phyloP scores from a whole-genome alignment of 495 filamentous ascomycete species.

The Neurospora africana region DNA sequence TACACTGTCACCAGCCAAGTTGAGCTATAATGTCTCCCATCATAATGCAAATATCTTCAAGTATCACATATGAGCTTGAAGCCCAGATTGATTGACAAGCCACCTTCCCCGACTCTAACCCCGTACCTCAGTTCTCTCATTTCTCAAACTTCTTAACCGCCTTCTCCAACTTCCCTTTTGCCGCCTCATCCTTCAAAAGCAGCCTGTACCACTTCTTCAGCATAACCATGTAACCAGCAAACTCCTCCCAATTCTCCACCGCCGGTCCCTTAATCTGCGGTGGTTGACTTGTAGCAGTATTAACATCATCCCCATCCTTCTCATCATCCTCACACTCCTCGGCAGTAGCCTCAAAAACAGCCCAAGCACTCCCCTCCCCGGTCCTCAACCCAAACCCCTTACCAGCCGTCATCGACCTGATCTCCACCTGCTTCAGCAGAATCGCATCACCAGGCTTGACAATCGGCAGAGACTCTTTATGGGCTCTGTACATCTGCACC shows the following conservation, averaged over 20 bases:
- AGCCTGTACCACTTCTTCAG: slow-evolving; percentile 31
- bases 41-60: neutral
- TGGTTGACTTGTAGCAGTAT: neutral
- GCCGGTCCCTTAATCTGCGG: slow-evolving; percentile 37
- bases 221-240: slow-evolving; percentile 21
- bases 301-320: neutral
- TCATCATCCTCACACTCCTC: slow-evolving; percentile 3
- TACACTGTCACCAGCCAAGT: neutral
- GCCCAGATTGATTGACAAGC: neutral
- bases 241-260: slow-evolving; percentile 31
- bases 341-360: slow-evolving; percentile 39
- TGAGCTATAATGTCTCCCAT: neutral
- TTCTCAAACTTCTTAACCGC: slow-evolving; percentile 30
- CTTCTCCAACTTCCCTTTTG: slow-evolving; percentile 28
- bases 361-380: slow-evolving; percentile 47
- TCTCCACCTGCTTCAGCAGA: slow-evolving; percentile 64
- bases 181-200: slow-evolving; percentile 21
- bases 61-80: neutral
- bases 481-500: slow-evolving; percentile 66
- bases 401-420: slow-evolving; percentile 49
- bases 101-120: too few relatives aligned
- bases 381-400: slow-evolving; percentile 37
- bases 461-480: slow-evolving; percentile 58
- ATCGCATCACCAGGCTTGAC: slow-evolving; percentile 63
- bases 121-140: slow-evolving; percentile 7